Conservation (phyloP, 371 early-diverging fungal species). For the Nosema granulosis region DNA sequence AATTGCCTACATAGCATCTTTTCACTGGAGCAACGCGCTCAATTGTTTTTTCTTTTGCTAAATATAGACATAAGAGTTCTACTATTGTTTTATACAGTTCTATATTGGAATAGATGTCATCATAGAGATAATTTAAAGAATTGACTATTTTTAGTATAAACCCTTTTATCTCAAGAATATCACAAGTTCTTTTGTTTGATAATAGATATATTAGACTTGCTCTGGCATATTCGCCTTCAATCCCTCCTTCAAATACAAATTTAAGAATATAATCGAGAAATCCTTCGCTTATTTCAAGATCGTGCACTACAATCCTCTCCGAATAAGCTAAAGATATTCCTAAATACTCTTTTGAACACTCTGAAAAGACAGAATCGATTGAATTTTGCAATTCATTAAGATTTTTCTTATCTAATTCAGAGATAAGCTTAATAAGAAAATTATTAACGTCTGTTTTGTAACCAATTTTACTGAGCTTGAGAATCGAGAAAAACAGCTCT, state of each 20-base stretch:
- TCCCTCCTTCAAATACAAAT: slow-evolving; percentile 9
- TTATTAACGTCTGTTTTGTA: slow-evolving; percentile 2
- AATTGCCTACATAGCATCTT: no score
- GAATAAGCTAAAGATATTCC: slow-evolving; percentile 19
- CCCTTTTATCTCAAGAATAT: no score
- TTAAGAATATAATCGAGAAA: slow-evolving; percentile 13
- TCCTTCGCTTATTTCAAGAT: background rate
- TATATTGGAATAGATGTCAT: no score
- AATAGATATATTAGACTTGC: slow-evolving; percentile 22
- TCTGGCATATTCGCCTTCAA: slow-evolving; percentile 2
- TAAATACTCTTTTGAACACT: background rate
- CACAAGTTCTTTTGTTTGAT: background rate
- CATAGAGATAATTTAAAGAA: no score
- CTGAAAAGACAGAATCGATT: slow-evolving; percentile 5
- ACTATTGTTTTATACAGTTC: no score
- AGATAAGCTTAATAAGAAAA: slow-evolving; percentile 9
- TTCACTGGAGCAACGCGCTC: no score
- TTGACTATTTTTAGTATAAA: no score
- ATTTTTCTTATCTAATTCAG: background rate
- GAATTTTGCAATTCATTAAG: background rate
- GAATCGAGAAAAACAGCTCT: background rate
- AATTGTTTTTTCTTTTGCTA: no score
- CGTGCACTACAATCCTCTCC: slow-evolving; percentile 31
- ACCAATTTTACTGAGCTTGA: slow-evolving; percentile 1
- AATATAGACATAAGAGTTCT: no score